Conservation (phyloP, 768 basidiomycete species). For the Pulveroboletus sp. region DNA sequence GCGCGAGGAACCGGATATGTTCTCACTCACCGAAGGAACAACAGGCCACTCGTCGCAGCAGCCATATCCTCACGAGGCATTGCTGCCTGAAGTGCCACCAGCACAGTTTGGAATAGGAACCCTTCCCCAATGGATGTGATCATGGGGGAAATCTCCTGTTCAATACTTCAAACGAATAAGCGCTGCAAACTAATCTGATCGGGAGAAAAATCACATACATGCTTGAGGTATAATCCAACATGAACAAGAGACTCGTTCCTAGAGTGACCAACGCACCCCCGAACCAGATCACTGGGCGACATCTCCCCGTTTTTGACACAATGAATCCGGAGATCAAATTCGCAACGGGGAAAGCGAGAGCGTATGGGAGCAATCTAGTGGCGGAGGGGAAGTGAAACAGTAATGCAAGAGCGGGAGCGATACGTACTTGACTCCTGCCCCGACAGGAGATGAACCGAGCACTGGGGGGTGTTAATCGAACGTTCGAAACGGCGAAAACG, state of each 20-base stretch:
- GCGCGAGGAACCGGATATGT: background rate
- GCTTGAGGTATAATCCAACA: conserved; percentile 55
- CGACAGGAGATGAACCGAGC: conserved; percentile 70
- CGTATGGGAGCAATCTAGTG: conserved; percentile 67
- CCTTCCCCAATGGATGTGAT: conserved; percentile 62
- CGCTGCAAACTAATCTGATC: background rate
- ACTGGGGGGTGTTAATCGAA: conserved; percentile 25
- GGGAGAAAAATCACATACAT: conserved; percentile 29
- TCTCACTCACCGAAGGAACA: conserved; percentile 55
- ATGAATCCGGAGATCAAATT: conserved; percentile 56
- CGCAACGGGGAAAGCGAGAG: conserved; percentile 50
- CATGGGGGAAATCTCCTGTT: conserved; percentile 62
- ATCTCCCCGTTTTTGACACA: conserved; percentile 53
- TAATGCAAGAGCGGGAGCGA: background rate
- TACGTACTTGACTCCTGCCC: conserved; percentile 64
- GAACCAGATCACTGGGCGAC: conserved; percentile 61
- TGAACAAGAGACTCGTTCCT: conserved; percentile 71
- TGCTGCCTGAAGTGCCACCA: conserved; percentile 78
- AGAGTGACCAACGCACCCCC: conserved; percentile 55
- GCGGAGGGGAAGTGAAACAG: background rate
- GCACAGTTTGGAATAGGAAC: conserved; percentile 59
- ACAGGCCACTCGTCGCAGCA: conserved; percentile 68
- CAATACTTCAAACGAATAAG: conserved; percentile 39
- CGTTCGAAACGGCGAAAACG: background rate
- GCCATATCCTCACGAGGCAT: conserved; percentile 88